A percentile compares a stretch with the other conserved stretches of the same genome.
These are phyloP conservation scores for Tolypocladium sp. DNA, from an alignment of 2,329 filamentous ascomycete genomes.

Conservation along the genomic window DNA sequence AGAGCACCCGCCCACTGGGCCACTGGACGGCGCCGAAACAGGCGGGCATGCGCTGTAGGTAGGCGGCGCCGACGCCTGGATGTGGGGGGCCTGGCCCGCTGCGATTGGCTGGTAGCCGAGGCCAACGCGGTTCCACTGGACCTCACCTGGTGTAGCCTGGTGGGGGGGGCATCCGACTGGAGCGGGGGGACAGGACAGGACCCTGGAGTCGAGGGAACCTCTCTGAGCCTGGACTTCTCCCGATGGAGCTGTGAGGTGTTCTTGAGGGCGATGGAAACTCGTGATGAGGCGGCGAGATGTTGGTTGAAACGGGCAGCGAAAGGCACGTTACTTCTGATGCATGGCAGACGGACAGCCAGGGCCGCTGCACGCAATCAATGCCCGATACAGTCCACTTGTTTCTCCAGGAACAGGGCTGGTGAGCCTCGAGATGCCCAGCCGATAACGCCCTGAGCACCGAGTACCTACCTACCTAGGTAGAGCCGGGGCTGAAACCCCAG, in stretches of 20 bases:
- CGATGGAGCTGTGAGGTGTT: not conserved
- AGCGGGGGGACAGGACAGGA: not conserved
- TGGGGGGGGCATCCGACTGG: too few relatives aligned
- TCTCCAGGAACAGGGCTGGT: not conserved
- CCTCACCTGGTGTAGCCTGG: too few relatives aligned
- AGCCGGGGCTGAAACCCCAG: not conserved
- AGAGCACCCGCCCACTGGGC: conserved; percentile 5
- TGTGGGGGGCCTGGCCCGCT: conserved; percentile 7
- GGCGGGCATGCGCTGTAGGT: not conserved
- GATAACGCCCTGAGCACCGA: not conserved
- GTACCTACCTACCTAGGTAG: too few relatives aligned
- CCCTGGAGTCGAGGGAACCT: not conserved
- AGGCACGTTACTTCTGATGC: not conserved
- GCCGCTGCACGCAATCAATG: not conserved
- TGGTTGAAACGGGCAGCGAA: not conserved
- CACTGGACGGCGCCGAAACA: not conserved
- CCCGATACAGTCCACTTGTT: not conserved
- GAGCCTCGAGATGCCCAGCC: not conserved
- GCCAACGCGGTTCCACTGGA: too few relatives aligned
- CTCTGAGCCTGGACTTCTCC: not conserved
- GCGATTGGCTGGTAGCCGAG: conserved; percentile 19
- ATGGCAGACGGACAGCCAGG: not conserved
- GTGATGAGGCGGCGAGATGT: not conserved
- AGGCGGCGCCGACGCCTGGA: not conserved
- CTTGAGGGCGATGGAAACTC: not conserved